These are phyloP conservation scores for Pichia heedii DNA, from an alignment of 805 yeast species.

Conservation along the genomic window DNA sequence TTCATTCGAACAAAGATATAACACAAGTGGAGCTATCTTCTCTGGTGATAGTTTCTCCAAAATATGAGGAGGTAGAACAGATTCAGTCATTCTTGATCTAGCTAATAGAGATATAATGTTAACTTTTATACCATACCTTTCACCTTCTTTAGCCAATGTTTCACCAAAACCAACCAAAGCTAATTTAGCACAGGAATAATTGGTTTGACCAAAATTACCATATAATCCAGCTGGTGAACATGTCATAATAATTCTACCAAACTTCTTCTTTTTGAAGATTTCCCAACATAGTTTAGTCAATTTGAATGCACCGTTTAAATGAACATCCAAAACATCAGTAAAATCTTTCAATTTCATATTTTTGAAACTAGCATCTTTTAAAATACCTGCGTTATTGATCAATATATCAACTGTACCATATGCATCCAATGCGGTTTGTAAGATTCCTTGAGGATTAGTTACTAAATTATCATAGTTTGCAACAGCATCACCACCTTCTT, in stretches of 20 bases:
- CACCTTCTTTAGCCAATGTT: slow-evolving; percentile 92
- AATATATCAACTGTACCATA: slow-evolving; percentile 86
- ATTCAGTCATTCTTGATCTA: slow-evolving; percentile 93
- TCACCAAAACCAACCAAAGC: slow-evolving; percentile 89
- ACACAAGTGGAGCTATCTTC: slow-evolving; percentile 85
- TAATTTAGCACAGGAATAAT: slow-evolving; percentile 88
- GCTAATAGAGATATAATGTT: slow-evolving; percentile 94
- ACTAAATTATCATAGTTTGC: slow-evolving; percentile 90
- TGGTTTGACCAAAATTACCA: slow-evolving; percentile 95
- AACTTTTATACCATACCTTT: slow-evolving; percentile 68
- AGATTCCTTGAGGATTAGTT: slow-evolving; percentile 72
- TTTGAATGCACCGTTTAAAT: slow-evolving; percentile 80
- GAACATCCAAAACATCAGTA: slow-evolving; percentile 74
- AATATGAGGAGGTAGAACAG: slow-evolving; percentile 75
- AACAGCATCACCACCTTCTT: slow-evolving; percentile 76
- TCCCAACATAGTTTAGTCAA: slow-evolving; percentile 92
- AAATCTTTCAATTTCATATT: slow-evolving; percentile 81
- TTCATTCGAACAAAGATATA: slow-evolving; percentile 64
- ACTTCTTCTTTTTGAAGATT: slow-evolving; percentile 70
- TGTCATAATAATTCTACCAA: slow-evolving; percentile 87
- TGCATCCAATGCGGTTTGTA: slow-evolving; percentile 74
- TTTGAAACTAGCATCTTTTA: slow-evolving; percentile 79
- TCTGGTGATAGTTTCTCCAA: slow-evolving; percentile 77
- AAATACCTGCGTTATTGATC: slow-evolving; percentile 91
- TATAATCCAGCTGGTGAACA: slow-evolving; percentile 95